phyloP scores from a whole-genome alignment of 2,329 filamentous ascomycete species.

The Teratosphaeria zuluensis region DNA sequence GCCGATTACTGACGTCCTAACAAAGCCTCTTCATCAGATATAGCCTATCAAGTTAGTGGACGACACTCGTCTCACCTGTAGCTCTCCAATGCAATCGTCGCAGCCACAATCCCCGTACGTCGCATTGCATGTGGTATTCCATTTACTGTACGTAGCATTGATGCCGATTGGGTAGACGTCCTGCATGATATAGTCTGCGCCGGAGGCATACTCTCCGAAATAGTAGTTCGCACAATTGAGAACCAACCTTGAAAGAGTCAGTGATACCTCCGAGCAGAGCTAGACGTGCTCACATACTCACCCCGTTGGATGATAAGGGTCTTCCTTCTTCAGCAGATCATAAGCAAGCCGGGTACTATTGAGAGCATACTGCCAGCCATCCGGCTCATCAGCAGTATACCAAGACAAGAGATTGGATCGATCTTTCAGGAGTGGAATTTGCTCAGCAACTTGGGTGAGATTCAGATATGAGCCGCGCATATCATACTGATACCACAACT shows the following conservation, averaged over 20 bases:
- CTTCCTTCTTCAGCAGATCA: constrained; percentile 38
- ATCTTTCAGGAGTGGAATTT: constrained; percentile 27
- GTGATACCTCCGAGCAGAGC: neutral
- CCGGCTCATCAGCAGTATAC: constrained; percentile 46
- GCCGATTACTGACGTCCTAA: constrained; percentile 39
- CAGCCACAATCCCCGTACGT: constrained; percentile 56
- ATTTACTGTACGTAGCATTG: constrained; percentile 46
- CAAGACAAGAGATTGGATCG: constrained; percentile 34
- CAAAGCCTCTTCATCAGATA: neutral
- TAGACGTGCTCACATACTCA: neutral
- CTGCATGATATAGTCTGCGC: constrained; percentile 50
- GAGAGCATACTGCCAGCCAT: constrained; percentile 48
- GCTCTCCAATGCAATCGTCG: constrained; percentile 47
- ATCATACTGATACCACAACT: constrained; percentile 38
- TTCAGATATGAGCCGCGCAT: constrained; percentile 35
- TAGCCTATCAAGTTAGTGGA: neutral
- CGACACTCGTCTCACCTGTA: constrained; percentile 21
- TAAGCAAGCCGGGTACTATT: constrained; percentile 36
- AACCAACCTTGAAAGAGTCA: constrained; percentile 27
- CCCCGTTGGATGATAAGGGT: constrained; percentile 53
- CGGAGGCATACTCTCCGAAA: constrained; percentile 45
- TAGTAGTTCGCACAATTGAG: constrained; percentile 56
- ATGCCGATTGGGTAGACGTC: constrained; percentile 53
- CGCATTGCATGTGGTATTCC: constrained; percentile 47
- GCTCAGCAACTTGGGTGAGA: constrained; percentile 26